These are phyloP conservation scores for Colletotrichum theobromicola DNA, from an alignment of 2,329 filamentous ascomycete genomes.

Conservation along the genomic window DNA sequence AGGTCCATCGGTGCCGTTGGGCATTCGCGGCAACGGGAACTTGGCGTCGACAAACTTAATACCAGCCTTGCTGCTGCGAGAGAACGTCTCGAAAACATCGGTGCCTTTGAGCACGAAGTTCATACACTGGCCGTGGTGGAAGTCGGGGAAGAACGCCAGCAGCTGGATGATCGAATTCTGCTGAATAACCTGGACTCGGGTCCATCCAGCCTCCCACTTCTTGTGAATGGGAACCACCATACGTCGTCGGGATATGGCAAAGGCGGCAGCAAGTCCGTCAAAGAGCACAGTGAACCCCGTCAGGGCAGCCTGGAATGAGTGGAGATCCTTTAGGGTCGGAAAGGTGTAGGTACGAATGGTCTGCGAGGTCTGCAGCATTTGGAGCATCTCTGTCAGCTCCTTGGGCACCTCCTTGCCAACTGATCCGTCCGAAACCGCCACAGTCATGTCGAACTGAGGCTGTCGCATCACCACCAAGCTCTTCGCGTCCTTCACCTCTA, in stretches of 20 bases:
- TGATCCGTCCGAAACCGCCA: slow-evolving; percentile 74
- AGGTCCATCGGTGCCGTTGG: slow-evolving; percentile 54
- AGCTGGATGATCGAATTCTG: slow-evolving; percentile 79
- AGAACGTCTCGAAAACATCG: slow-evolving; percentile 78
- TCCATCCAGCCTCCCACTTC: slow-evolving; percentile 86
- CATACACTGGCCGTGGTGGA: slow-evolving; percentile 86
- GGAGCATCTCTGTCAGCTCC: slow-evolving; percentile 68
- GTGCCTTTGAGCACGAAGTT: slow-evolving; percentile 86
- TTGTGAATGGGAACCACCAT: slow-evolving; percentile 95
- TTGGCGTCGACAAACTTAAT: slow-evolving; percentile 88
- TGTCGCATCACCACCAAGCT: slow-evolving; percentile 72
- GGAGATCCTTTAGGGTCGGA: slow-evolving; percentile 69
- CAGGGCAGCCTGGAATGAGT: slow-evolving; percentile 78
- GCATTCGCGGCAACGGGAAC: slow-evolving; percentile 77
- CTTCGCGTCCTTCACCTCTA: slow-evolving; percentile 67
- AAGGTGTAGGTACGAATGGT: slow-evolving; percentile 79
- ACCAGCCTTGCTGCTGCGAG: slow-evolving; percentile 68
- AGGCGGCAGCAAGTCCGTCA: slow-evolving; percentile 73
- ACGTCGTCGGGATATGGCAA: slow-evolving; percentile 81
- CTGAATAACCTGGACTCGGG: slow-evolving; percentile 80
- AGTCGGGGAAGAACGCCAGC: slow-evolving; percentile 87
- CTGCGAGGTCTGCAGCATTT: slow-evolving; percentile 58
- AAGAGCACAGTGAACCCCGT: slow-evolving; percentile 82
- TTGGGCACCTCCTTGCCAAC: slow-evolving; percentile 65
- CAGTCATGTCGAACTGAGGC: slow-evolving; percentile 77